phyloP scores from a whole-genome alignment of 371 early-diverging fungal species.

The Cokeromyces recurvatus region DNA sequence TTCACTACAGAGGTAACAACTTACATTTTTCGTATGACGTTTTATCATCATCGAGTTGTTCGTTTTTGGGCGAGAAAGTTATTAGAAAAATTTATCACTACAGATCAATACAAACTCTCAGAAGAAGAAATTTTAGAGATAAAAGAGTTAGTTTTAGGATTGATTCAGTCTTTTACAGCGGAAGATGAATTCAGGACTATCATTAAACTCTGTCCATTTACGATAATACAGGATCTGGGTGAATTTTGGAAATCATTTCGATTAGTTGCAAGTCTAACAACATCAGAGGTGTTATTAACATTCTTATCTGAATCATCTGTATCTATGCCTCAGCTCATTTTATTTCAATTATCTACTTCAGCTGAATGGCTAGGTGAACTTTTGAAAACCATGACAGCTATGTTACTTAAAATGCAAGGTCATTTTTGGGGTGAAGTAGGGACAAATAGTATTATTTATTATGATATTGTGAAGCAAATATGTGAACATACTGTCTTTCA shows the following conservation, averaged over 20 bases:
- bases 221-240: constrained; percentile 11
- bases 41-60: constrained; percentile 31
- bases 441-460: constrained; percentile 4
- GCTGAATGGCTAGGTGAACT: constrained; percentile 25
- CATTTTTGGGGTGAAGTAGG: constrained; percentile 22
- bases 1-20: constrained; percentile 9
- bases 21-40: constrained; percentile 19
- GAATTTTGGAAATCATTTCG: constrained; percentile 38
- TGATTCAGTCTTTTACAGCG: constrained; percentile 5
- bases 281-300: constrained; percentile 1
- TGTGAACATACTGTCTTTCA: constrained; percentile 32
- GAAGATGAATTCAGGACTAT: constrained; percentile 1
- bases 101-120: constrained; percentile 8
- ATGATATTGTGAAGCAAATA: constrained; percentile 25
- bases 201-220: neutral
- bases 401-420: constrained; percentile 25
- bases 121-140: constrained; percentile 3
- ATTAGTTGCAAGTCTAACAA: constrained; percentile 4
- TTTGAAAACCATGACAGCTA: constrained; percentile 24
- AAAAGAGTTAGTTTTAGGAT: constrained; percentile 3
- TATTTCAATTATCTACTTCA: constrained; percentile 11
- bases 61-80: constrained; percentile 41
- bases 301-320: constrained; percentile 11
- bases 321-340: constrained; percentile 14
- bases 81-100: constrained; percentile 23